Evolutionary conservation across 2,329 filamentous ascomycete species (phyloP).

Genomic region (Claviceps pazoutovae): DNA sequence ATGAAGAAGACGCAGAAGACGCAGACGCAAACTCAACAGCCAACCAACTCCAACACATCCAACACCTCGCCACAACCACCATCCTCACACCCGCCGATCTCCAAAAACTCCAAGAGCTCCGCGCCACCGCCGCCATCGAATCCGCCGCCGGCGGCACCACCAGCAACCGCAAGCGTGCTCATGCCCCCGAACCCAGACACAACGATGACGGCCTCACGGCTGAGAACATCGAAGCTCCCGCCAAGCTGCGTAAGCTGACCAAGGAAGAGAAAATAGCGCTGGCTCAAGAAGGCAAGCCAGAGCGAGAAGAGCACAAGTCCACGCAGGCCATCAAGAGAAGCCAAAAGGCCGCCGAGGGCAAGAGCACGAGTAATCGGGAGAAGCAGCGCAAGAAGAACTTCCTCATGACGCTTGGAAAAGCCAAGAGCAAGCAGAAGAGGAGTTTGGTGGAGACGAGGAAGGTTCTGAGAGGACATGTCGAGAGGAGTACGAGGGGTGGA

Average conservation of each 20-base stretch:
- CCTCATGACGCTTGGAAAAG: conserved; percentile 94
- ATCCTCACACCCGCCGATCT: conserved; percentile 93
- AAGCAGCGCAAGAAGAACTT: conserved; percentile 98
- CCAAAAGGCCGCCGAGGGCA: conserved; percentile 78
- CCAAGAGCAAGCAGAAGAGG: conserved; percentile 87
- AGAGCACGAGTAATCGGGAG: conserved; percentile 94
- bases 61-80: conserved; percentile 76
- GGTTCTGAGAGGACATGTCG: conserved; percentile 67
- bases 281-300: conserved; percentile 69
- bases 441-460: conserved; percentile 77
- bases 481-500: conserved; percentile 72
- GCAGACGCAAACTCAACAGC: conserved; percentile 25
- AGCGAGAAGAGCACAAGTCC: conserved; percentile 67
- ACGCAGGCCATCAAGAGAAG: conserved; percentile 73
- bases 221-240: conserved; percentile 79
- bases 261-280: conserved; percentile 81
- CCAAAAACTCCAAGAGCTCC: conserved; percentile 84
- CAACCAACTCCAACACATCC: conserved; percentile 37
- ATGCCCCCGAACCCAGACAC: conserved; percentile 43
- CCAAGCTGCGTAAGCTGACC: conserved; percentile 66
- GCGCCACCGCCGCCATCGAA: conserved; percentile 56
- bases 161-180: conserved; percentile 28
- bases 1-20: conserved; percentile 12
- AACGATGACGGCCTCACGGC: conserved; percentile 82
- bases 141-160: conserved; percentile 36